Percentiles rank a stretch among this genome's conserved stretches.
Evolutionary conservation across 2,329 filamentous ascomycete genomes (phyloP).

Genomic region (Helotiales sp.): DNA sequence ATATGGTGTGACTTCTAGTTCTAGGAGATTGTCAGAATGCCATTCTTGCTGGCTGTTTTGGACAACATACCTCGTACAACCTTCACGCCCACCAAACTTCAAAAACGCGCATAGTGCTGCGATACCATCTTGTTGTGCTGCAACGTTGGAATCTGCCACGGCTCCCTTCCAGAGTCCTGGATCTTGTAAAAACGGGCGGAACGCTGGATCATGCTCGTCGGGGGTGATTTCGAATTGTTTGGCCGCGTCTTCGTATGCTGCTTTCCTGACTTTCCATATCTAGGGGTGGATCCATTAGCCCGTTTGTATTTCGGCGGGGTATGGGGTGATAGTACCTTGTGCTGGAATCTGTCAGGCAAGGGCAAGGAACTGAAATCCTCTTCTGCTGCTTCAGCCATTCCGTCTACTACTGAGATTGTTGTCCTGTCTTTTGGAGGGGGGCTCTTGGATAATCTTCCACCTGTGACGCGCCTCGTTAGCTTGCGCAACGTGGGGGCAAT

Average conservation of each 20-base stretch:
- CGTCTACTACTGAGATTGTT: conserved; percentile 15
- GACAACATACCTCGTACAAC: conserved; percentile 65
- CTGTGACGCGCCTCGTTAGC: conserved; percentile 40
- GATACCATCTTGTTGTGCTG: conserved; percentile 92
- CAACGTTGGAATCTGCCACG: conserved; percentile 93
- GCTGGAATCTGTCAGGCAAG: conserved; percentile 77
- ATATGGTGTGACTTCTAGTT: conserved; percentile 76
- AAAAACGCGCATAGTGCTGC: conserved; percentile 88
- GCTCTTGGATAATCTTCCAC: conserved; percentile 29
- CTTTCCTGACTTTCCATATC: conserved; percentile 97
- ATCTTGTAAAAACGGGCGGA: conserved; percentile 86
- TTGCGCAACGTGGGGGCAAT: conserved; percentile 30
- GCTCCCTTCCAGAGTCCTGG: conserved; percentile 88
- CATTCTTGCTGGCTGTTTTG: neutral
- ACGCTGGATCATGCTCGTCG: conserved; percentile 83
- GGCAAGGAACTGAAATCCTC: conserved; percentile 83
- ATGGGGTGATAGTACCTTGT: conserved; percentile 63
- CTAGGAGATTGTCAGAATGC: conserved; percentile 47
- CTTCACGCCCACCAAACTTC: conserved; percentile 84
- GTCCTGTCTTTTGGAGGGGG: conserved; percentile 14
- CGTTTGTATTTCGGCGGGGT: conserved; percentile 12
- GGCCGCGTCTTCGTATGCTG: conserved; percentile 89
- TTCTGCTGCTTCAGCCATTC: conserved; percentile 80
- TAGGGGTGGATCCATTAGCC: conserved; percentile 45
- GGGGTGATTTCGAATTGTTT: conserved; percentile 85